Evolutionary conservation across 164 flowering plant genomes (phyloP), one percentile per base, ranked within the genome.

Genomic region (Cinnamomum micranthum): DNA sequence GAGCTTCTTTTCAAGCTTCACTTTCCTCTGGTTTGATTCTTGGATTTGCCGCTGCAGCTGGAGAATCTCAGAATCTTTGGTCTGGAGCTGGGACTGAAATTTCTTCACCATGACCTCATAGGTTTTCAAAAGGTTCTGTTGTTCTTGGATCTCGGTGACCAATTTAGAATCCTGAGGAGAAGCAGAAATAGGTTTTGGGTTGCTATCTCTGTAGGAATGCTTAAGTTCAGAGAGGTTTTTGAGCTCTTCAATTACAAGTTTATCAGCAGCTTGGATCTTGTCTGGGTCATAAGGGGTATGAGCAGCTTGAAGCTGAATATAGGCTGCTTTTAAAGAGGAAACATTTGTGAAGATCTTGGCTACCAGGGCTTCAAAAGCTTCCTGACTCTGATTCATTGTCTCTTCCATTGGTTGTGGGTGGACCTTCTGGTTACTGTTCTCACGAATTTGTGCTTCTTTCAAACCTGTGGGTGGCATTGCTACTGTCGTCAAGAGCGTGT

Each of bases 331-430:
- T 68, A 93, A 80, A 55, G 98, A 86, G 64, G 99, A 93, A 70
- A 93, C 84, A 77, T 92, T 91, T 4, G 88, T 76, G 71, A 95
- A 95, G 59, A 95, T 76, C 75, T 86, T 91, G 27, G 97, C 85
- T 47, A 95, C 86, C 69, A 93, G 63, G 28, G 88, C 84, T 77
- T 95, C 98, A 67, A 90, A 52, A 69, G 90, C 89, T 80, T 93
- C 97, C 47, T 41, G 47, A 41, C 47, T 35, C 80, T 88, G 95
- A 77, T 79, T 87, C 68, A 77, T 77, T 71, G 93, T 73, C 72
- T 93, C 98, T 82, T 95, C 99, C 94, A 91, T 87, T 69, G 99
- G 98, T 82, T 95, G 99, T 68, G 99, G 99, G 79, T 93, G 97
- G 70, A 95, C 94, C 87, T 92, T 95, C 83, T 91, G 98, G 85